Evolutionary conservation across 495 filamentous ascomycete species (phyloP), one percentile per base, ranked within the genome.

Genomic region (Beverwykella pulmonaria): DNA sequence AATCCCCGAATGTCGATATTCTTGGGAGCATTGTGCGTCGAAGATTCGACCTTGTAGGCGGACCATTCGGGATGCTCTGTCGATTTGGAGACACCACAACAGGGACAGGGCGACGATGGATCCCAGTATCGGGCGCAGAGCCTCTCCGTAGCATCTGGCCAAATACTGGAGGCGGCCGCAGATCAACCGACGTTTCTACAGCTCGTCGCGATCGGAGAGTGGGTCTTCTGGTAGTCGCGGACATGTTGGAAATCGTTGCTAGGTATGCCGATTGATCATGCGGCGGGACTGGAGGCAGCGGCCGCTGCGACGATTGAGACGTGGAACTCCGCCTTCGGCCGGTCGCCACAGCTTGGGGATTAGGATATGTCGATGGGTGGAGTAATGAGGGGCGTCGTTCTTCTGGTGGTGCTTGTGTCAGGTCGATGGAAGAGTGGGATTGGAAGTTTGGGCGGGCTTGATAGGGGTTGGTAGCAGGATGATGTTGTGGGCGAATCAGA

Each of bases 361-460:
- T 54, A 3, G 61, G 67, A 39, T 48, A 69, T 1, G 67, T 69
- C 4, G 55, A 61, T 19, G 67, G 67, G 26, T 69, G 67, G 48
- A 69, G 48, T 10, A 68, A 49, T 12, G 65, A 63, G 3, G 65
- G 65, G 7, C 65, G 59, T 26, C 49, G 64, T 14, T 44, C n/a
- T 22, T 41, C 47, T 47, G 50, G n/a, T 49, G 50, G 3, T 22
- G 65, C 7, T 3, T 2, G 20, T 19, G 65, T 49, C 9, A 68
- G 46, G 29, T 63, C 59, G 25, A 59, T 53, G 4, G 65, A 68
- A 7, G 65, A 63, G 23, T 63, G 65, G 3, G 60, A 60, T 32
- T 56, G 55, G 20, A 54, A 29, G 25, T 22, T 64, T 1, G 55
- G 52, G 12, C 53, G 57, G 6, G n/a, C 20, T 36, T 57, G 65